Percentiles rank a stretch among this genome's conserved stretches.
Evolutionary conservation across 331 rosid species (phyloP).

Genomic region (Rhamnella rubrinervis): DNA sequence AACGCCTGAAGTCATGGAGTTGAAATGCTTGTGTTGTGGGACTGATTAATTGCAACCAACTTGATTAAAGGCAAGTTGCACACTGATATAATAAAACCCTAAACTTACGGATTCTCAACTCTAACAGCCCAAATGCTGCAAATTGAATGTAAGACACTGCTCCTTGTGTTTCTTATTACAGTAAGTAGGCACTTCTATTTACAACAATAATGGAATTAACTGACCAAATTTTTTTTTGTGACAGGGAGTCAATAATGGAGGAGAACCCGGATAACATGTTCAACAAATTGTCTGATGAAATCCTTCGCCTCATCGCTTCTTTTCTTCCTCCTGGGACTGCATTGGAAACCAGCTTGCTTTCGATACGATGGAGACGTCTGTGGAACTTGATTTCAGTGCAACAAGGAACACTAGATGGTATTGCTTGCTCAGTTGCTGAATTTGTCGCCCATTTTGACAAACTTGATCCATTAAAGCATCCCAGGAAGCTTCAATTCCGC

Average conservation of each 20-base stretch:
- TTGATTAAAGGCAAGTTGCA: too few relatives aligned
- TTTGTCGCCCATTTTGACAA: conserved; percentile 43
- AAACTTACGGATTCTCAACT: too few relatives aligned
- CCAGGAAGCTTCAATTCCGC: conserved; percentile 53
- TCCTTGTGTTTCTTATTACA: too few relatives aligned
- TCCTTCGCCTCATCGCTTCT: conserved; percentile 52
- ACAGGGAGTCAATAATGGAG: neutral
- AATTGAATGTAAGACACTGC: too few relatives aligned
- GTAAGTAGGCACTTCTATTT: neutral
- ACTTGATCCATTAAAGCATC: conserved; percentile 49
- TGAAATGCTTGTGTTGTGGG: too few relatives aligned
- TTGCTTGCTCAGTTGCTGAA: conserved; percentile 26
- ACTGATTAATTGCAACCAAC: too few relatives aligned
- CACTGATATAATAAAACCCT: too few relatives aligned
- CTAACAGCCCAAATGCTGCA: too few relatives aligned
- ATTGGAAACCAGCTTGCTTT: conserved; percentile 56
- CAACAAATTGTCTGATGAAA: conserved; percentile 47
- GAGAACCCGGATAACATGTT: conserved; percentile 15
- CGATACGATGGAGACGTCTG: conserved; percentile 58
- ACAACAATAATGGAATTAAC: neutral
- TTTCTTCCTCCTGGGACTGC: conserved; percentile 66
- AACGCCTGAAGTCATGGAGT: too few relatives aligned
- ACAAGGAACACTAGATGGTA: conserved; percentile 37
- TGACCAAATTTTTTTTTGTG: too few relatives aligned
- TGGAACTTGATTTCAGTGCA: conserved; percentile 49